These are phyloP conservation scores for Wickerhamomyces xylosicus DNA, from an alignment of 805 yeast genomes.

Conservation along the genomic window DNA sequence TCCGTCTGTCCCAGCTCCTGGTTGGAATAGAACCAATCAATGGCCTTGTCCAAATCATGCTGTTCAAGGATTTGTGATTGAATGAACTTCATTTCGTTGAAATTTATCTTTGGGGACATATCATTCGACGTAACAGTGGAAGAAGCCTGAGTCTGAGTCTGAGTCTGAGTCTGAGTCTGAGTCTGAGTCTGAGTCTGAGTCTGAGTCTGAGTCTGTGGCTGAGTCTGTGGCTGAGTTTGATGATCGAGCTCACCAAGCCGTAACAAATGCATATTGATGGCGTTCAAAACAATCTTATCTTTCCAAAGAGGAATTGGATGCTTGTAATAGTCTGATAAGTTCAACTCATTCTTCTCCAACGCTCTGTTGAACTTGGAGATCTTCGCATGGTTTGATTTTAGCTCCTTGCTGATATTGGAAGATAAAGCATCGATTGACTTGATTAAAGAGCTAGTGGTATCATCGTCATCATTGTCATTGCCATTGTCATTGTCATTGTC, in stretches of 20 bases:
- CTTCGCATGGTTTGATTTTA: slow-evolving; percentile 18
- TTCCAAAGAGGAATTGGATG: slow-evolving; percentile 18
- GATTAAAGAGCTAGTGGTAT: background rate
- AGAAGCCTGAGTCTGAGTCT: no score
- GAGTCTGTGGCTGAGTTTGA: slow-evolving; percentile 20
- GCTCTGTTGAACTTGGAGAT: slow-evolving; percentile 20
- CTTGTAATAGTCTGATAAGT: slow-evolving; percentile 24
- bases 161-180: no score
- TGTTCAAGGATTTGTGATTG: slow-evolving; percentile 26
- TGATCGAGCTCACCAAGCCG: slow-evolving; percentile 33
- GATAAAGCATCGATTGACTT: background rate
- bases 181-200: no score
- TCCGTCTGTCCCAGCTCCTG: slow-evolving; percentile 1
- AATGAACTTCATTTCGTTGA: slow-evolving; percentile 19
- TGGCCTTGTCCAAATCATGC: slow-evolving; percentile 33
- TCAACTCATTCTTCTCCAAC: slow-evolving; percentile 21
- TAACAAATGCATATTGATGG: slow-evolving; percentile 34
- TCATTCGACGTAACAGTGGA: background rate
- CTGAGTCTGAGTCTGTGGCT: slow-evolving; percentile 9
- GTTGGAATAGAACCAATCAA: slow-evolving; percentile 33
- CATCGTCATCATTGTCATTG: no score
- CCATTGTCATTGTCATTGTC: no score
- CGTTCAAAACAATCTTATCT: slow-evolving; percentile 24
- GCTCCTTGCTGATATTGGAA: slow-evolving; percentile 13
- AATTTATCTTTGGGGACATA: background rate